Evolutionary conservation across 345 rosid genomes (phyloP), one percentile per base, ranked within the genome.

Genomic region (Barbarea vulgaris): DNA sequence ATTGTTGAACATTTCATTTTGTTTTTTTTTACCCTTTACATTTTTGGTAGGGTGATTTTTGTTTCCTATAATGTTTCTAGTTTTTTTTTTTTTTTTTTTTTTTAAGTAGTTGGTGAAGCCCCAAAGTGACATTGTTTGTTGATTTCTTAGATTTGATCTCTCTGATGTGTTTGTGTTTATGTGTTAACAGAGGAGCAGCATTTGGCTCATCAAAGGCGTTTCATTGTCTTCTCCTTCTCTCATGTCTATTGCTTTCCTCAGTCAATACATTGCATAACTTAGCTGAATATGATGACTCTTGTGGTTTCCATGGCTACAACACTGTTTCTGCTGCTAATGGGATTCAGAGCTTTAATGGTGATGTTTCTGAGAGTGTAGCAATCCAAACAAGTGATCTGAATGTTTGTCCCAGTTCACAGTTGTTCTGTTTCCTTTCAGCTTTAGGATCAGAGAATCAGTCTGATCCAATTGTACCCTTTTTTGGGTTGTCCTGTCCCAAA

Each of bases 351-450:
- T 57, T 60, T 69, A 27, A 64, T 19, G 68, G 62, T 46, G 81
- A 69, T 60, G 81, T 69, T 76, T 31, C 82, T 67, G 62, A 41
- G 63, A 42, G 77, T 76, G 57, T 17, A 81, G 70, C 50, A 25
- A 44, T 76, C 42, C 63, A 4, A 10, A 57, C 33, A 5, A 2
- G 10, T 25, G 24, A 63, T 15, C 67, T 68, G 61, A 76, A 61
- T 76, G 80, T 85, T 34, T 86, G 91, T 75, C 62, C 79, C 7
- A 68, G 56, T 78, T 82, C 90, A 58, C 85, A 84, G 55, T 80
- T 77, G 7, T 82, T 88, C 73, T 85, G 89, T 82, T 85, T 88
- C 79, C 96, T 86, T 70, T 89, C 98, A 30, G 63, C 70, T 81
- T 53, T 80, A 75, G 83, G 81, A 60, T 66, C 82, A 78, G 72